phyloP scores from a whole-genome alignment of 164 flowering plant species.

The Stephania japonica region DNA sequence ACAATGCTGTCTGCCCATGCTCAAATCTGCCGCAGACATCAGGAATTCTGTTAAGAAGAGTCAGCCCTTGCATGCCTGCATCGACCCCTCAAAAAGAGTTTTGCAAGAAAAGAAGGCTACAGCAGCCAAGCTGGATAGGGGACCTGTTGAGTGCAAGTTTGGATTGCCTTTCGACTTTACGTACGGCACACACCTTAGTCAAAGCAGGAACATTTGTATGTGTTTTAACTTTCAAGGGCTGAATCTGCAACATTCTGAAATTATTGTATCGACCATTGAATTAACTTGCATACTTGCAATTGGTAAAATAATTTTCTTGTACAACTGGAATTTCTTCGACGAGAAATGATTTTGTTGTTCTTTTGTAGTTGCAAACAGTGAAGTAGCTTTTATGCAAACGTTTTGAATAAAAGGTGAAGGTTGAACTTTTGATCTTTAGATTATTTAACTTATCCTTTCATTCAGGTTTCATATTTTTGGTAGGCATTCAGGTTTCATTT shows the following conservation, averaged over 20 bases:
- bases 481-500: too few relatives aligned
- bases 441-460: too few relatives aligned
- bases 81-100: not conserved
- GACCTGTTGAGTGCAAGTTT: not conserved
- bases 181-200: not conserved
- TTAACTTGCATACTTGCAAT: not conserved
- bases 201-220: not conserved
- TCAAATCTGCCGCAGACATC: slow-evolving; percentile 20
- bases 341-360: too few relatives aligned
- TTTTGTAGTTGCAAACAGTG: too few relatives aligned
- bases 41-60: not conserved
- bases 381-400: too few relatives aligned
- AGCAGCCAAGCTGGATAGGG: not conserved
- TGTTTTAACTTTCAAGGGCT: not conserved
- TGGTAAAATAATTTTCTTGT: not conserved
- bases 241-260: not conserved
- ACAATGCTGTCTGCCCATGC: slow-evolving; percentile 46
- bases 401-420: too few relatives aligned
- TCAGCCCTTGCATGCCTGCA: not conserved
- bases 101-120: not conserved
- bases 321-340: too few relatives aligned
- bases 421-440: too few relatives aligned
- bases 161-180: not conserved
- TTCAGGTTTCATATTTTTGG: too few relatives aligned
- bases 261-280: not conserved